phyloP scores from a whole-genome alignment of 2,329 filamentous ascomycete species.

The Colletotrichum horii region DNA sequence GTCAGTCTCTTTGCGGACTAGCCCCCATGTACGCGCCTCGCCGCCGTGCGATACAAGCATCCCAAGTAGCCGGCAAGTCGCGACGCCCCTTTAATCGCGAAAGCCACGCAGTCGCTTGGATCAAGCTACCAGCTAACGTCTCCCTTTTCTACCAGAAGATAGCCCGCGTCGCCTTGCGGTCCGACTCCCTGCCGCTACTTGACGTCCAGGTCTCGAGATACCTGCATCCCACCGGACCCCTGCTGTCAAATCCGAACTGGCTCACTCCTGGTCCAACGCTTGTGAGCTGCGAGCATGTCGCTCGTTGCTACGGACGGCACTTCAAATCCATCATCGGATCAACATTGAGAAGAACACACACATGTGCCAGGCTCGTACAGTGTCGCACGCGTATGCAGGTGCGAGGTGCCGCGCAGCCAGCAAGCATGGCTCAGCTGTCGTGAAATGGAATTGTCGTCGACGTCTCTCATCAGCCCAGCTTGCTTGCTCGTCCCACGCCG shows the following conservation, averaged over 20 bases:
- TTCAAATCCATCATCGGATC: background rate
- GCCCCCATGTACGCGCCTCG: background rate
- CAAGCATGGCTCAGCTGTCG: background rate
- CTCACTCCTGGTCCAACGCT: background rate
- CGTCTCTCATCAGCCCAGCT: background rate
- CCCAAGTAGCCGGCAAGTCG: conserved; percentile 8
- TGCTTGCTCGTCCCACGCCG: background rate
- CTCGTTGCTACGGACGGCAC: conserved; percentile 2
- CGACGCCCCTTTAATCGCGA: conserved; percentile 4
- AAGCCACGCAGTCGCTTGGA: background rate
- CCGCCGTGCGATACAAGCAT: background rate
- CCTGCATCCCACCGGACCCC: background rate
- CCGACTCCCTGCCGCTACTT: conserved; percentile 9
- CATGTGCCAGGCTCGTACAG: background rate
- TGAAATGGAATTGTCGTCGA: background rate
- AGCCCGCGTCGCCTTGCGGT: background rate
- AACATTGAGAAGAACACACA: background rate
- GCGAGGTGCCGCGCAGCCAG: background rate
- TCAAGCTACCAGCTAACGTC: background rate
- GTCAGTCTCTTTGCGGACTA: background rate
- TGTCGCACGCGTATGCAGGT: conserved; percentile 8
- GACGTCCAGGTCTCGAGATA: background rate
- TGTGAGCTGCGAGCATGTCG: background rate
- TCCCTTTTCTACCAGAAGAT: background rate
- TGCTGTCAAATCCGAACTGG: conserved; percentile 6